phyloP scores from a whole-genome alignment of 2,329 filamentous ascomycete species.

The Lasiodiplodia sp. region DNA sequence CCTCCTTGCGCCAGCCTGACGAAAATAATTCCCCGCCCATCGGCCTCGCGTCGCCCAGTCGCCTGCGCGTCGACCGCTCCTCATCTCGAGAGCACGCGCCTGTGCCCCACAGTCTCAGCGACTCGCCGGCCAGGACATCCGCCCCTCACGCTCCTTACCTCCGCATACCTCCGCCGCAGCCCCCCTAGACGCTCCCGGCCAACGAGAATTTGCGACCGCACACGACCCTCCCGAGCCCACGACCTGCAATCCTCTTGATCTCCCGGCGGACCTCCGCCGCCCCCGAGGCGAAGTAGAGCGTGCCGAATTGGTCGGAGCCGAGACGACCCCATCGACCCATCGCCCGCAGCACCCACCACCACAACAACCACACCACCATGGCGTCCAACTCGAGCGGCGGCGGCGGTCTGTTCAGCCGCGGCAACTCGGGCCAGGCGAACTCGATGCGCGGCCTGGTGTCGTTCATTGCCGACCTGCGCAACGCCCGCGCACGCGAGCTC shows the following conservation, averaged over 20 bases:
- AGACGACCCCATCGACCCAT: conserved; percentile 7
- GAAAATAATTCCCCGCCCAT: conserved; percentile 27
- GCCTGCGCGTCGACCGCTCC: conserved; percentile 8
- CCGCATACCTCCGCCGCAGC: conserved; percentile 34
- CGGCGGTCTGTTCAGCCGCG: conserved; percentile 51
- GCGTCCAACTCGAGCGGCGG: conserved; percentile 45
- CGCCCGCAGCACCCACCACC: background rate
- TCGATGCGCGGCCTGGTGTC: conserved; percentile 74
- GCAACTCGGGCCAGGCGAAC: conserved; percentile 49
- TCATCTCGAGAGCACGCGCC: conserved; percentile 7
- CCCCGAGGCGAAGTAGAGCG: conserved; percentile 25
- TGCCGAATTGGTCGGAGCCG: conserved; percentile 14
- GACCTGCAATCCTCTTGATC: conserved; percentile 18
- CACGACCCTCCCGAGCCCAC: background rate
- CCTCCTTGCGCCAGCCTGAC: conserved; percentile 27
- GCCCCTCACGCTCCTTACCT: conserved; percentile 33
- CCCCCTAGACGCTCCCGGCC: conserved; percentile 32
- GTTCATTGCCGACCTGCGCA: conserved; percentile 96
- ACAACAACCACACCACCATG: conserved; percentile 39
- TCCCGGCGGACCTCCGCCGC: conserved; percentile 25
- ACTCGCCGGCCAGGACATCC: conserved; percentile 24
- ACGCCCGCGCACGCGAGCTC: conserved; percentile 90
- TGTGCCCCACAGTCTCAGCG: conserved; percentile 10
- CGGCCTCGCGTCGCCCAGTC: conserved; percentile 21
- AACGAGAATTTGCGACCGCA: conserved; percentile 12